phyloP scores from a whole-genome alignment of 805 yeast species.

The Monosporozyma siamensis region DNA sequence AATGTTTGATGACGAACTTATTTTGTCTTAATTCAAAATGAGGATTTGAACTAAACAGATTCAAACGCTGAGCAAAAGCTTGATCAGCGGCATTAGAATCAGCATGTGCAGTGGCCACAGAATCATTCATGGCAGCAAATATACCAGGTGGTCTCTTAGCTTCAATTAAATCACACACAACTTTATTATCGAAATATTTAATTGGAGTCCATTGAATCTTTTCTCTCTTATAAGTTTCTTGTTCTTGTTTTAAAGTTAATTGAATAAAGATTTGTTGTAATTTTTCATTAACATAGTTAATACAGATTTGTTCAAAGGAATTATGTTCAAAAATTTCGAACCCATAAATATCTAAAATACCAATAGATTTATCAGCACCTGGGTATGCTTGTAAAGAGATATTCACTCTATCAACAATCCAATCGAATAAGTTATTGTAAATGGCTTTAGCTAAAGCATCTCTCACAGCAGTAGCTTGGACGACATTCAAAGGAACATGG shows the following conservation, averaged over 20 bases:
- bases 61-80: constrained; percentile 84
- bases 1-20: constrained; percentile 86
- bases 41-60: constrained; percentile 69
- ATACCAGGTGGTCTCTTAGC: constrained; percentile 91
- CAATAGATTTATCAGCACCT: constrained; percentile 61
- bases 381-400: constrained; percentile 52
- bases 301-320: constrained; percentile 91
- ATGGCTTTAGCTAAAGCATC: constrained; percentile 94
- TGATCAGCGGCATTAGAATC: constrained; percentile 95
- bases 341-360: constrained; percentile 92
- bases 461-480: constrained; percentile 89
- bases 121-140: constrained; percentile 92
- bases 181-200: constrained; percentile 88
- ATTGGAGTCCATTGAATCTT: constrained; percentile 97
- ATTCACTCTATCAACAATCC: constrained; percentile 93
- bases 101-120: constrained; percentile 97
- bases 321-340: constrained; percentile 93
- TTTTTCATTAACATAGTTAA: constrained; percentile 92
- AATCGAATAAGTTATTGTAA: constrained; percentile 85
- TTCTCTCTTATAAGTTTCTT: constrained; percentile 93
- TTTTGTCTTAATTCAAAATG: constrained; percentile 84
- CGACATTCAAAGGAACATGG: constrained; percentile 84
- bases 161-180: constrained; percentile 94
- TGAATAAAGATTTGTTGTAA: constrained; percentile 94
- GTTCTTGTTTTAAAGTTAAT: constrained; percentile 91